Base-by-base conservation (phyloP, 2,329 filamentous ascomycete genomes). In the Emericellopsis cladophorae region DNA sequence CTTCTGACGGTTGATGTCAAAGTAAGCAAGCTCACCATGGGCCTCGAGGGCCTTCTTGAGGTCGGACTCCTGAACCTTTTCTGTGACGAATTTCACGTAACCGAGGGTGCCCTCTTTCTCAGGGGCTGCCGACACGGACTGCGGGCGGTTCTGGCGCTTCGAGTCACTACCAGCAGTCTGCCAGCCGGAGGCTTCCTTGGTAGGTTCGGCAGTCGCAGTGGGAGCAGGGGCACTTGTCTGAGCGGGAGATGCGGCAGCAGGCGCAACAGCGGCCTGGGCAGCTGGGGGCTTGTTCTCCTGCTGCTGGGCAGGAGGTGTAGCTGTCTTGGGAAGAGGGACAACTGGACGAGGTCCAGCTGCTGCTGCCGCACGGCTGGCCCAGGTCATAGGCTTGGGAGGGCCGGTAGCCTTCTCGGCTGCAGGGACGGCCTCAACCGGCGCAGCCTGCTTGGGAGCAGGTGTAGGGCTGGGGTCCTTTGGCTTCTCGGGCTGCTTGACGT, bases 51-150 rank as follows among this genome's bases (percentile, higher is more conserved):
- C 73, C 40, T 72, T 70, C 60, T 74, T 81, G 44, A 98, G 70
- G 37, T 86, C 76, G 33, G 78, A 75, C 12, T 79, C 74, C 56
- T 85, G 76, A 40, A 98, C 81, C 65, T 88, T 89, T 29, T 94
- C 88, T 39, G 81, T 90, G 39, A 96, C 90, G 53, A 90, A 94
- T 71, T 95, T 95, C 62, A 98, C 87, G 62, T 95, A 96, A 16
- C 84, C 92, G 50, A 88, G 76, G 41, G 81, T 81, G 46, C 77
- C 77, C 47, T 90, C 82, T 54, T 86, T 83, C 54, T 89, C 84
- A n/a, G 66, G 61, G 22, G 70, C 24, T 7, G 36, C 60, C 42
- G 77, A 69, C 51, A 77, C 70, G 41, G 79, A 76, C 60, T 84
- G 81, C 40, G 75, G 76, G 47, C 86, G 79, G 53, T 80, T 81